phyloP scores from a whole-genome alignment of 176 grass and related monocot genomes.

The Calamus simplicifolius region DNA sequence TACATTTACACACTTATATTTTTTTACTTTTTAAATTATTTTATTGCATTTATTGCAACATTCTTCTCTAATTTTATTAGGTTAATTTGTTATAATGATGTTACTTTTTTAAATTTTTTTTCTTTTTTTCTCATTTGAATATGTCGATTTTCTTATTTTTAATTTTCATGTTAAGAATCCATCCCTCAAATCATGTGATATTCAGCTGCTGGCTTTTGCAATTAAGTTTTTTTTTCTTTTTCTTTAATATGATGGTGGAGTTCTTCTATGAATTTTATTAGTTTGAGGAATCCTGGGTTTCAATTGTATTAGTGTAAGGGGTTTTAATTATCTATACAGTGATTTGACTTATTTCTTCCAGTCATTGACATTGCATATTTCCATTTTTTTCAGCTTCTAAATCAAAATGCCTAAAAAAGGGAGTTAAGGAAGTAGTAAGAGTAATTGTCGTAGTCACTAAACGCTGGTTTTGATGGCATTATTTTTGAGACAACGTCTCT shows the following conservation, averaged over 20 bases:
- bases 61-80: background rate
- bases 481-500: too few species aligned
- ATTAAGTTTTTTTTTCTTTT: background rate
- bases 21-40: background rate
- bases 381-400: slow-evolving; percentile 43
- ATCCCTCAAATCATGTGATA: background rate
- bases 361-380: too few species aligned
- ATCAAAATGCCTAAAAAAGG: slow-evolving; percentile 79
- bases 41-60: background rate
- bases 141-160: background rate
- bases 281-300: too few species aligned
- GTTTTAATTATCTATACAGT: too few species aligned
- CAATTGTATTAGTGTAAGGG: too few species aligned
- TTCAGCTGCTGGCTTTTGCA: background rate
- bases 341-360: too few species aligned
- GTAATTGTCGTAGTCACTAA: slow-evolving; percentile 71
- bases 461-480: slow-evolving; percentile 22
- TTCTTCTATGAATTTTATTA: too few species aligned
- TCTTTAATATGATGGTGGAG: too few species aligned
- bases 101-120: background rate
- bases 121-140: background rate
- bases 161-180: background rate
- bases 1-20: too few species aligned
- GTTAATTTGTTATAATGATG: background rate
- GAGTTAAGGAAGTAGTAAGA: slow-evolving; percentile 97